Conservation (phyloP, 768 basidiomycete species). For the Xerocomellus amylosporus region DNA sequence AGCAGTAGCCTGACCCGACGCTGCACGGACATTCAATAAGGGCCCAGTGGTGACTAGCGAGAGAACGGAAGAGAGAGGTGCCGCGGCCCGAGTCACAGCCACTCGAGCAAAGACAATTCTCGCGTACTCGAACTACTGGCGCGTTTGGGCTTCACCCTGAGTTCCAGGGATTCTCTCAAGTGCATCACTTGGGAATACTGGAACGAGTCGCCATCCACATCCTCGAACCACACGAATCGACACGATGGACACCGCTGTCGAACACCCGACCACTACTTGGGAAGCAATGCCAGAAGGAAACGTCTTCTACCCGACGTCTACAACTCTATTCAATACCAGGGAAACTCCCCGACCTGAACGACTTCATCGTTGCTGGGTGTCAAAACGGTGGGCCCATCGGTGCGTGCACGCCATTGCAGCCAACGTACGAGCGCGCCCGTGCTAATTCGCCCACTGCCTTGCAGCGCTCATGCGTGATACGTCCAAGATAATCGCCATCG, state of each 20-base stretch:
- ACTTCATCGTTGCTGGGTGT: slow-evolving; percentile 80
- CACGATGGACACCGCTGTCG: slow-evolving; percentile 40
- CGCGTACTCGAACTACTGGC: too few relatives aligned
- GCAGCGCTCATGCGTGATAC: slow-evolving; percentile 86
- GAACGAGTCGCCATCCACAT: neutral
- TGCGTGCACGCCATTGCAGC: slow-evolving; percentile 30
- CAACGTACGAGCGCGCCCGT: neutral
- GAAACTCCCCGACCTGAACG: slow-evolving; percentile 71
- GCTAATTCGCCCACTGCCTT: neutral
- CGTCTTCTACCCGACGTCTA: slow-evolving; percentile 84
- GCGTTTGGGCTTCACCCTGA: neutral
- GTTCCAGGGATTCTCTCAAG: neutral
- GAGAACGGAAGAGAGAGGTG: too few relatives aligned
- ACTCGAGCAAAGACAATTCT: too few relatives aligned
- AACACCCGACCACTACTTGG: slow-evolving; percentile 84
- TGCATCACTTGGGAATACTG: neutral
- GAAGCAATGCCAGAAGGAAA: slow-evolving; percentile 85
- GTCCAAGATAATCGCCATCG: slow-evolving; percentile 72
- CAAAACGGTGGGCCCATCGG: slow-evolving; percentile 89
- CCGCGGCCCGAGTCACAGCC: too few relatives aligned
- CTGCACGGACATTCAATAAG: slow-evolving; percentile 25
- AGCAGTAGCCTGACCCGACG: slow-evolving; percentile 7
- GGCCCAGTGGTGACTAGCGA: too few relatives aligned
- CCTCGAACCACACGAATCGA: neutral
- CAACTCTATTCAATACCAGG: slow-evolving; percentile 81